These are phyloP conservation scores for Pseudocercospora cruenta DNA, from an alignment of 2,329 filamentous ascomycete species.

Conservation along the genomic window DNA sequence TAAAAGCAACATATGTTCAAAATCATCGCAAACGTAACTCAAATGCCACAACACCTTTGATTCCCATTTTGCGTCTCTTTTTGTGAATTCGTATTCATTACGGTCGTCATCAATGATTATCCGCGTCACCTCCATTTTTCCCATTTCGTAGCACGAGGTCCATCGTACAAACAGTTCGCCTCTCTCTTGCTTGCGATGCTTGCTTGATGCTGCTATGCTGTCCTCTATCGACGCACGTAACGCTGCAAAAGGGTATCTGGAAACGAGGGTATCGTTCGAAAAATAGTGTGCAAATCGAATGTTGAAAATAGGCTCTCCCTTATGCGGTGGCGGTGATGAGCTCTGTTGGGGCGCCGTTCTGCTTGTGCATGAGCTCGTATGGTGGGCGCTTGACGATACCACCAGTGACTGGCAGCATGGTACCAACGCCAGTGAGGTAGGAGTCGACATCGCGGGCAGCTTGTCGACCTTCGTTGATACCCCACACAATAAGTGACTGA, in stretches of 20 bases:
- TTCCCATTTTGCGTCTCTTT: conserved; percentile 12
- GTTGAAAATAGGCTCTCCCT: background rate
- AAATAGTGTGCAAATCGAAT: conserved; percentile 13
- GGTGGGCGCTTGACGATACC: conserved; percentile 88
- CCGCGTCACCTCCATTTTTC: conserved; percentile 7
- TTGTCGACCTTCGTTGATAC: conserved; percentile 96
- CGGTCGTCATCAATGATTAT: conserved; percentile 20
- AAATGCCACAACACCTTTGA: background rate
- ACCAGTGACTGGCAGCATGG: conserved; percentile 83
- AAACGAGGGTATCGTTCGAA: conserved; percentile 25
- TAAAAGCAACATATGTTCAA: background rate
- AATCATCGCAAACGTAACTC: background rate
- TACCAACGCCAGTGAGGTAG: conserved; percentile 76
- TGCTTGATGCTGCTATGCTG: conserved; percentile 19
- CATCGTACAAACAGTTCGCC: conserved; percentile 16
- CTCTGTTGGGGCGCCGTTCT: conserved; percentile 42
- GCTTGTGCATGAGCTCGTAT: conserved; percentile 64
- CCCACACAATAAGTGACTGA: conserved; percentile 96
- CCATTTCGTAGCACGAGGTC: conserved; percentile 9
- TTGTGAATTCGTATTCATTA: conserved; percentile 14
- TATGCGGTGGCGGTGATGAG: conserved; percentile 38
- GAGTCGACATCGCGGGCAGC: conserved; percentile 89
- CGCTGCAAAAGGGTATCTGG: conserved; percentile 36
- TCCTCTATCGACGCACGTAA: conserved; percentile 23
- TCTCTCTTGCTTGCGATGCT: conserved; percentile 3